Conservation (phyloP, 768 basidiomycete genomes). For the Lactifluus rugatus region DNA sequence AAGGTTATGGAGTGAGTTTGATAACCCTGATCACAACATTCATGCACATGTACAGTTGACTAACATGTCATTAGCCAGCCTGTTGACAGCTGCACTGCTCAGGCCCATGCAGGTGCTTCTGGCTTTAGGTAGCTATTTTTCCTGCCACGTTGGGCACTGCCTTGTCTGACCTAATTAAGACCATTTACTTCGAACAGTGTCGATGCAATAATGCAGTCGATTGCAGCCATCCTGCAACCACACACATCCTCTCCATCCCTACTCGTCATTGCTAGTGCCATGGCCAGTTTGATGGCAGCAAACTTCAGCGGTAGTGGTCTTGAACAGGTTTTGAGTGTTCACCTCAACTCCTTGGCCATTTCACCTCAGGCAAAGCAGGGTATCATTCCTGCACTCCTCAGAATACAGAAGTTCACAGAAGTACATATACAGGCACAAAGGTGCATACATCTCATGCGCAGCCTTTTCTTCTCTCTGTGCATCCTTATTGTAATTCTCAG, state of each 20-base stretch:
- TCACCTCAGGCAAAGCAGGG: neutral
- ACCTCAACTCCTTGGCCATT: neutral
- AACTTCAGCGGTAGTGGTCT: neutral
- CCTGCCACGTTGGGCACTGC: too few relatives aligned
- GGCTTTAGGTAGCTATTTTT: neutral
- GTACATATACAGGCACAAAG: neutral
- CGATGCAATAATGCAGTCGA: neutral
- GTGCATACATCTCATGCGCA: neutral
- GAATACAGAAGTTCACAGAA: neutral
- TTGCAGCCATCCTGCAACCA: neutral
- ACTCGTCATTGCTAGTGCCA: neutral
- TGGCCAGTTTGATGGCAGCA: neutral
- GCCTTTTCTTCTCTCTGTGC: neutral
- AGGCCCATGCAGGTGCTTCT: too few relatives aligned
- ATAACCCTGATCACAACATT: too few relatives aligned
- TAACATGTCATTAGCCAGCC: neutral
- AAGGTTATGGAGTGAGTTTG: neutral
- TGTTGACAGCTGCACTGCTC: neutral
- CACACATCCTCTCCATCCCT: constrained; percentile 1
- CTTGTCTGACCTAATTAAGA: too few relatives aligned
- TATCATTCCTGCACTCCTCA: neutral
- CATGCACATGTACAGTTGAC: neutral
- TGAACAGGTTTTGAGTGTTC: neutral
- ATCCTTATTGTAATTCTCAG: neutral
- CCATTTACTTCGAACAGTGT: neutral